phyloP scores from a whole-genome alignment of 2,329 filamentous ascomycete species.

The Ophiostoma ips region DNA sequence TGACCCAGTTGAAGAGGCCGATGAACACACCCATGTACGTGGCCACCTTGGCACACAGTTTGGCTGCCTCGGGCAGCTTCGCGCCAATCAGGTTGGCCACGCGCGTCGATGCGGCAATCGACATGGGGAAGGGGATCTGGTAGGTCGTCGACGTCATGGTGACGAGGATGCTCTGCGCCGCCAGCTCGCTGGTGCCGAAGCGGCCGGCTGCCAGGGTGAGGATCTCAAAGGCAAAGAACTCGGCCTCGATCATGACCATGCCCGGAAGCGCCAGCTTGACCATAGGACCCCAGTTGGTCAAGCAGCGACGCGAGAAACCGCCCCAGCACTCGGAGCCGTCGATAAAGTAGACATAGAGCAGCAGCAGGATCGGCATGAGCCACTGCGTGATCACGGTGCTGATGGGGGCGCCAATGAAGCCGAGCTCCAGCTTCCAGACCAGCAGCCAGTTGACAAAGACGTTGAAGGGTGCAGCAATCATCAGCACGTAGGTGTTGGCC shows the following conservation, averaged over 20 bases:
- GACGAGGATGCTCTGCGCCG: constrained; percentile 74
- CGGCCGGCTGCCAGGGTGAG: constrained; percentile 71
- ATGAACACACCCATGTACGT: constrained; percentile 53
- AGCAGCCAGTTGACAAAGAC: constrained; percentile 66
- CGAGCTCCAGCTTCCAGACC: constrained; percentile 56
- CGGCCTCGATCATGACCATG: constrained; percentile 85
- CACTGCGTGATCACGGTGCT: constrained; percentile 64
- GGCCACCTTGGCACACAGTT: constrained; percentile 62
- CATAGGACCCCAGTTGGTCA: constrained; percentile 72
- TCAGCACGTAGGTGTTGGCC: constrained; percentile 63
- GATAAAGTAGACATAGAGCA: constrained; percentile 59
- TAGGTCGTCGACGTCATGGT: constrained; percentile 70
- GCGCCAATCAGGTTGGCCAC: constrained; percentile 89
- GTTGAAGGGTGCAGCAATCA: constrained; percentile 65
- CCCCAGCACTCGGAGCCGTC: constrained; percentile 68
- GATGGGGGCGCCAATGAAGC: constrained; percentile 65
- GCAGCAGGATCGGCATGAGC: constrained; percentile 56
- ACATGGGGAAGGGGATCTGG: constrained; percentile 84
- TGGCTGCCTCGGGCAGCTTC: constrained; percentile 65
- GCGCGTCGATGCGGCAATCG: constrained; percentile 75
- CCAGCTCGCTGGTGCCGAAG: constrained; percentile 65
- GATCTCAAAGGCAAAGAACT: constrained; percentile 87
- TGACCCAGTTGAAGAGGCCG: constrained; percentile 63
- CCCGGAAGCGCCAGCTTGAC: constrained; percentile 76
- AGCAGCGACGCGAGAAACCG: constrained; percentile 55